A percentile compares a stretch with the other conserved stretches of the same genome.
Evolutionary conservation across 1,284 basidiomycete genomes (phyloP).

Genomic region (Apiotrichum akiyoshidainum): DNA sequence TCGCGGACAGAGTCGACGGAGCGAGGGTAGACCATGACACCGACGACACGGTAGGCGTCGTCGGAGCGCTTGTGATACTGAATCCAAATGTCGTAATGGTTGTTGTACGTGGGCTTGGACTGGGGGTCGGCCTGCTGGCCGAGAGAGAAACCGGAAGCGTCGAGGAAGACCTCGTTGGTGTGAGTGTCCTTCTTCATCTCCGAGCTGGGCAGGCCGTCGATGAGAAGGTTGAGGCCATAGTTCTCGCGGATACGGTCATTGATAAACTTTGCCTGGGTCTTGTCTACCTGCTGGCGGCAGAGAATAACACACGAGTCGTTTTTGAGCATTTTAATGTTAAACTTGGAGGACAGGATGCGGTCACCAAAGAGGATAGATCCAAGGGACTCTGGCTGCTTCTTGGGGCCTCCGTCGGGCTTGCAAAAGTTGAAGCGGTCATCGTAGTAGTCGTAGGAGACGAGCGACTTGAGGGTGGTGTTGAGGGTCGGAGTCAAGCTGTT

Average conservation of each 20-base stretch:
- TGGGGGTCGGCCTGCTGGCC: conserved; percentile 27
- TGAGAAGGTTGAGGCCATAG: conserved; percentile 91
- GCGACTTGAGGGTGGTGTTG: conserved; percentile 66
- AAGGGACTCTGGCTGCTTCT: conserved; percentile 79
- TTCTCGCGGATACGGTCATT: conserved; percentile 88
- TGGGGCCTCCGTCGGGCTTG: conserved; percentile 68
- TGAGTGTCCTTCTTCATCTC: conserved; percentile 80
- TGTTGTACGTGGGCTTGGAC: conserved; percentile 69
- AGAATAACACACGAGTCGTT: conserved; percentile 68
- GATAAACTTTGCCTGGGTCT: conserved; percentile 70
- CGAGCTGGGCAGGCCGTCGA: conserved; percentile 90
- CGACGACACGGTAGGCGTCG: conserved; percentile 74
- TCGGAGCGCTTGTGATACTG: conserved; percentile 78
- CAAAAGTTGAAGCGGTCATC: conserved; percentile 75
- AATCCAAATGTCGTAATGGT: conserved; percentile 64
- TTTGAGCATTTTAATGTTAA: conserved; percentile 56
- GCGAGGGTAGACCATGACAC: conserved; percentile 84
- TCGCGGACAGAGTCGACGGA: conserved; percentile 47
- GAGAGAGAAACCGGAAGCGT: conserved; percentile 61
- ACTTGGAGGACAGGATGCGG: conserved; percentile 86
- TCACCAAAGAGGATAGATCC: conserved; percentile 95
- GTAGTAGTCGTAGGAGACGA: conserved; percentile 43
- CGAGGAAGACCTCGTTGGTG: conserved; percentile 78
- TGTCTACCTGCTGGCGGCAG: conserved; percentile 64
- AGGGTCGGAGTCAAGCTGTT: conserved; percentile 85